Percentiles rank a stretch among this genome's conserved stretches.
Conservation (phyloP, 2,329 filamentous ascomycete genomes). For the Microsporum ferrugineum region DNA sequence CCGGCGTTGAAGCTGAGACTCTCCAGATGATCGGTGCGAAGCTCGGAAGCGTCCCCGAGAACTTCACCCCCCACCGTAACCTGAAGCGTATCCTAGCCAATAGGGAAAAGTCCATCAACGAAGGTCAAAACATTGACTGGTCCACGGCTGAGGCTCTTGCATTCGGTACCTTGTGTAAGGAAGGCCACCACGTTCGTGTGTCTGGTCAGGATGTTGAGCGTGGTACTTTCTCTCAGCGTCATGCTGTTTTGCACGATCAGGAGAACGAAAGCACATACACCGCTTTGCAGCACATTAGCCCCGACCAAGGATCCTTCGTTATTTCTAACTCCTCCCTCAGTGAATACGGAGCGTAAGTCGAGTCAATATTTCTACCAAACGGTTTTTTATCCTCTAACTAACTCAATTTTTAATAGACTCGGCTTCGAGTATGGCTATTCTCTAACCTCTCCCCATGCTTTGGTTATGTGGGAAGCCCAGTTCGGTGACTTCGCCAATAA, state of each 20-base stretch:
- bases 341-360: constrained; percentile 52
- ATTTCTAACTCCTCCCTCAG: constrained; percentile 89
- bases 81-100: constrained; percentile 87
- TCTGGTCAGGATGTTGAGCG: constrained; percentile 98
- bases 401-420: constrained; percentile 53
- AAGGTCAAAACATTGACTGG: constrained; percentile 95
- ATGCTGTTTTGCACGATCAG: constrained; percentile 95
- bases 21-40: constrained; percentile 72
- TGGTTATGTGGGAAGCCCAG: constrained; percentile 99
- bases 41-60: constrained; percentile 68
- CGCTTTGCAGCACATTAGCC: constrained; percentile 74
- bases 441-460: constrained; percentile 84
- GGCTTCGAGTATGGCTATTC: constrained; percentile 99
- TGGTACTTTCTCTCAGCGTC: constrained; percentile 97
- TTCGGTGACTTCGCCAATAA: constrained; percentile 99
- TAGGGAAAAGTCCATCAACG: constrained; percentile 80
- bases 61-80: constrained; percentile 85
- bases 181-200: constrained; percentile 94
- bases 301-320: constrained; percentile 89
- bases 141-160: constrained; percentile 91
- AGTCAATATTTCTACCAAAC: background rate
- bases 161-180: constrained; percentile 78
- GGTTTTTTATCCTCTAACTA: constrained; percentile 14
- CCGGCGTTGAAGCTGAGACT: constrained; percentile 60
- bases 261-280: constrained; percentile 88